Evolutionary conservation across 345 rosid genomes (phyloP).

Genomic region (Luvunga scandens): DNA sequence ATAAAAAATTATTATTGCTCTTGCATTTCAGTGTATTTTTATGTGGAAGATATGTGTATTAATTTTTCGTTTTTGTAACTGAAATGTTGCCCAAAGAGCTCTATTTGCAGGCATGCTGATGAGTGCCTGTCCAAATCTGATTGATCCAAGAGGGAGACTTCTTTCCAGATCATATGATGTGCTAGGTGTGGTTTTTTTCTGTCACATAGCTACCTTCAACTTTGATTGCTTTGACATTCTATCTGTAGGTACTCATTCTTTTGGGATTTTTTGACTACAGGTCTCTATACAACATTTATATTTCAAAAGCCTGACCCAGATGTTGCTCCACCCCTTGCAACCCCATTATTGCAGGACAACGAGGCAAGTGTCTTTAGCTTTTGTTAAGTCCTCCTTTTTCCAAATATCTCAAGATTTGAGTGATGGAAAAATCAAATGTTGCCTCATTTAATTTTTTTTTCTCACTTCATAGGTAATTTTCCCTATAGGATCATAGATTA

Average conservation of each 20-base stretch:
- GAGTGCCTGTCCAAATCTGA: constrained; percentile 70
- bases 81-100: constrained; percentile 40
- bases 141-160: constrained; percentile 88
- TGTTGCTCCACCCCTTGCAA: constrained; percentile 70
- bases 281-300: constrained; percentile 82
- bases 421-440: not conserved
- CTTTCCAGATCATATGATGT: constrained; percentile 83
- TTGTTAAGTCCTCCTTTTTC: not conserved
- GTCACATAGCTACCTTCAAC: not conserved
- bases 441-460: not conserved
- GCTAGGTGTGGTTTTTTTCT: constrained; percentile 47
- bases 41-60: constrained; percentile 6
- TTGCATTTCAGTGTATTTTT: not conserved
- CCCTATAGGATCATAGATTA: not conserved
- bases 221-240: constrained; percentile 4
- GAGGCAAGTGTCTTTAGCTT: constrained; percentile 61
- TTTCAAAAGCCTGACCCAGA: constrained; percentile 97
- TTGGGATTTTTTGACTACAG: constrained; percentile 30
- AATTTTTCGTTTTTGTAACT: constrained; percentile 12
- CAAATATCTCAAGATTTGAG: not conserved
- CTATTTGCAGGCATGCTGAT: constrained; percentile 67
- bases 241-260: constrained; percentile 5
- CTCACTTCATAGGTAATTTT: not conserved
- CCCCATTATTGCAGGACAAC: constrained; percentile 64
- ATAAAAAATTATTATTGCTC: too few relatives aligned